Conservation (phyloP, 208 protist species). For the Leishmania braziliensis region DNA sequence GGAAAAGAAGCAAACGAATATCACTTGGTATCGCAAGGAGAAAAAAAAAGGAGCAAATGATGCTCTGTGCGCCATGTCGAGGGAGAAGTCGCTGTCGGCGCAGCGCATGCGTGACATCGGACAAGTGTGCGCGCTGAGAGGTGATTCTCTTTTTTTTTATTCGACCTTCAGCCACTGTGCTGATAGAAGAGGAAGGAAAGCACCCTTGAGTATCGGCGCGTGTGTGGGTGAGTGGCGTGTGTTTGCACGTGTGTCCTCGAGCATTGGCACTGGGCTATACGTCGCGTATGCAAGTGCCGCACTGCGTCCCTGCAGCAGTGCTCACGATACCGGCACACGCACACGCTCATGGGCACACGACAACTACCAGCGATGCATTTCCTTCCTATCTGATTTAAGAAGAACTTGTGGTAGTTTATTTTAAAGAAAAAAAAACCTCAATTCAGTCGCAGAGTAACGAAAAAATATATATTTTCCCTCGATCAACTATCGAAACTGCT, state of each 20-base stretch:
- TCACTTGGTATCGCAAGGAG: background rate
- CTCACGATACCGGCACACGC: background rate
- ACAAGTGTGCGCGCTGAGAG: background rate
- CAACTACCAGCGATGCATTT: background rate
- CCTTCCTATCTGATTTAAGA: conserved; percentile 5
- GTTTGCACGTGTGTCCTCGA: background rate
- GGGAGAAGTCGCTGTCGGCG: background rate
- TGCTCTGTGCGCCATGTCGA: background rate
- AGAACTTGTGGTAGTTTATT: background rate
- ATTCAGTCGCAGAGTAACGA: conserved; percentile 8
- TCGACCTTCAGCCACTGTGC: background rate
- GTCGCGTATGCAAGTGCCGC: background rate
- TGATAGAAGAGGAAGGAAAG: background rate
- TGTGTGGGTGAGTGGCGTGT: background rate
- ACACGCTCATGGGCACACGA: background rate
- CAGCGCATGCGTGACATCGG: background rate
- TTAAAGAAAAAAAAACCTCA: conserved; percentile 7
- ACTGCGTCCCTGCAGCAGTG: background rate
- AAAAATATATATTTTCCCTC: conserved; percentile 2
- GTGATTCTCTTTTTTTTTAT: conserved; percentile 2
- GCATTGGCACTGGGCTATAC: background rate
- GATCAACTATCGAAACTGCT: background rate
- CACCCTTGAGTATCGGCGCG: background rate
- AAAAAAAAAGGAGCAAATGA: background rate
- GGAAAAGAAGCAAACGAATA: background rate